Percentiles rank a stretch among this genome's conserved stretches.
These are phyloP conservation scores for Cladorrhinum sp. DNA, from an alignment of 2,329 filamentous ascomycete species.

Conservation along the genomic window DNA sequence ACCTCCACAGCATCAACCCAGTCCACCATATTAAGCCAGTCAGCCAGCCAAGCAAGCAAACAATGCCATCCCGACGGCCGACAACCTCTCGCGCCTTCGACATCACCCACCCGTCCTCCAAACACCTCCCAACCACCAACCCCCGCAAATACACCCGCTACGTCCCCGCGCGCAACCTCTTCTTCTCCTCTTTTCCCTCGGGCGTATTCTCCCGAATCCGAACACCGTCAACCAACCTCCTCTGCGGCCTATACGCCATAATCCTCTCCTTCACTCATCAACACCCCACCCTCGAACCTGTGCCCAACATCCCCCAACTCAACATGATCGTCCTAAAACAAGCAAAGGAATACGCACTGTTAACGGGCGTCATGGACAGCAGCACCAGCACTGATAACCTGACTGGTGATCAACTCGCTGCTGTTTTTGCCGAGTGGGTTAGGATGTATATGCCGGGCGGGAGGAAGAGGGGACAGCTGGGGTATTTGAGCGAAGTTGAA, in stretches of 20 bases:
- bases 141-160: constrained; percentile 19
- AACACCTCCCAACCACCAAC: constrained; percentile 4
- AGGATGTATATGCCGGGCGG: neutral
- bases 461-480: constrained; percentile 20
- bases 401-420: constrained; percentile 21
- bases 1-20: no score
- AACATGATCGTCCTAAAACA: neutral
- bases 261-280: constrained; percentile 17
- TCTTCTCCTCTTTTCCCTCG: constrained; percentile 21
- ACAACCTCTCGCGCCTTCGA: constrained; percentile 14
- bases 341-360: neutral
- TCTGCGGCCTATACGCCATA: constrained; percentile 23
- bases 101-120: constrained; percentile 1
- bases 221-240: constrained; percentile 18
- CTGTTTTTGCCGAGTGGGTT: constrained; percentile 21
- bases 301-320: constrained; percentile 11
- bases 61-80: no score
- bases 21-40: no score
- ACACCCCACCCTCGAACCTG: neutral
- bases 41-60: no score
- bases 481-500: constrained; percentile 14
- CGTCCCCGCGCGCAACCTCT: constrained; percentile 19
- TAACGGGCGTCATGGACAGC: constrained; percentile 13
- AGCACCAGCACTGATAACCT: no score
- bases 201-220: constrained; percentile 17